Evolutionary conservation across 2,329 filamentous ascomycete genomes (phyloP).

Genomic region (Colletotrichum sp.): DNA sequence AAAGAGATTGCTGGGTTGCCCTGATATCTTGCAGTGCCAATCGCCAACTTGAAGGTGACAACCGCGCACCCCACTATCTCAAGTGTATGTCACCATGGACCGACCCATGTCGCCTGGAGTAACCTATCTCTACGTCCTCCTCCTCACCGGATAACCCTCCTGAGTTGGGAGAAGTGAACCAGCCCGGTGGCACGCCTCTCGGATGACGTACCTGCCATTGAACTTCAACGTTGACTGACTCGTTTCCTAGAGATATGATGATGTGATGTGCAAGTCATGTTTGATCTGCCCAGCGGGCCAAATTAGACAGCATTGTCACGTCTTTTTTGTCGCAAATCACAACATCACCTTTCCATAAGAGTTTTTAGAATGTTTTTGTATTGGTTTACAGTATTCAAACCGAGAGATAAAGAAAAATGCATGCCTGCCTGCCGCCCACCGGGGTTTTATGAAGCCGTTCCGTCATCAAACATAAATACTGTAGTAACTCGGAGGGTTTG

Average conservation of each 20-base stretch:
- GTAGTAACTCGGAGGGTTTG: constrained; percentile 3
- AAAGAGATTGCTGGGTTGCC: not conserved
- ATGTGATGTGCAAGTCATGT: not conserved
- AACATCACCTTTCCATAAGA: no score
- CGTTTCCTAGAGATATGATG: not conserved
- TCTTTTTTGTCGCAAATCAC: not conserved
- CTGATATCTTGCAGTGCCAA: not conserved
- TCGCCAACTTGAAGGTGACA: not conserved
- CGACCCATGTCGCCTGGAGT: not conserved
- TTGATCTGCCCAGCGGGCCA: not conserved
- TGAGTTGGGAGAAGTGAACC: not conserved
- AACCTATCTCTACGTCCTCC: not conserved
- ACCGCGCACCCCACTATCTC: not conserved
- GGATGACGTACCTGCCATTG: not conserved
- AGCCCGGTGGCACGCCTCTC: not conserved
- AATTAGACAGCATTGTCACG: not conserved
- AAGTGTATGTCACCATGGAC: not conserved
- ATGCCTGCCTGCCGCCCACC: constrained; percentile 3
- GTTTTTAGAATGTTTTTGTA: not conserved
- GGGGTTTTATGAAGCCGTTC: constrained; percentile 17
- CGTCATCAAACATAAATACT: constrained; percentile 22
- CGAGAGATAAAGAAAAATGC: not conserved
- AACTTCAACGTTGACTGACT: not conserved
- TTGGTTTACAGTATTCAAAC: not conserved
- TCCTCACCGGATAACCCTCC: not conserved